Evolutionary conservation across 2,329 filamentous ascomycete species (phyloP).

Genomic region (Colletotrichum spinosum): DNA sequence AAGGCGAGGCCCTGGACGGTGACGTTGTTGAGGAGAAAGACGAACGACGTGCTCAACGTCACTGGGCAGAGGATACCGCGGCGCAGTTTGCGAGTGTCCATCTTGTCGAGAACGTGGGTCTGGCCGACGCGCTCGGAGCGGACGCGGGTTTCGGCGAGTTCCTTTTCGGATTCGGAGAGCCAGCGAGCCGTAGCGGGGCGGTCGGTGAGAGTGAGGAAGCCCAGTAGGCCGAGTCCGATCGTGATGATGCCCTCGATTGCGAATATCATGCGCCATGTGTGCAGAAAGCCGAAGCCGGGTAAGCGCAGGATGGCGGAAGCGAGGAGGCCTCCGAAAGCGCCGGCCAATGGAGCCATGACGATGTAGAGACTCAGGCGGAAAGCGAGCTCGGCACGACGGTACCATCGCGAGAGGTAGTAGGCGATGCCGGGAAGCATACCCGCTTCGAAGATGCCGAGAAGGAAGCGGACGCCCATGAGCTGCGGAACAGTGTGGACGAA

Average conservation of each 20-base stretch:
- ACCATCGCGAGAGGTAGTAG: constrained; percentile 75
- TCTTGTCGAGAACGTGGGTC: constrained; percentile 70
- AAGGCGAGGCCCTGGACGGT: constrained; percentile 76
- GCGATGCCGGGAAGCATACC: constrained; percentile 75
- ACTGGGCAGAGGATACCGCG: constrained; percentile 70
- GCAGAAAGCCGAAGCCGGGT: constrained; percentile 64
- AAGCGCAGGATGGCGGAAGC: constrained; percentile 72
- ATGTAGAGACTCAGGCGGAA: constrained; percentile 74
- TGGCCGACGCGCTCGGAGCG: constrained; percentile 68
- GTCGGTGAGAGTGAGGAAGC: constrained; percentile 74
- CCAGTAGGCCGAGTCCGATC: constrained; percentile 62
- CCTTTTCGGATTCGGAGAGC: constrained; percentile 72
- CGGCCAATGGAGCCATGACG: constrained; percentile 73
- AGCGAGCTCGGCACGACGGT: constrained; percentile 69
- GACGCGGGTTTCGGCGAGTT: constrained; percentile 71
- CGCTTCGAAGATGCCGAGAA: constrained; percentile 72
- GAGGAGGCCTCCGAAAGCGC: constrained; percentile 75
- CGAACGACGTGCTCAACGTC: constrained; percentile 63
- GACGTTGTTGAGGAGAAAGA: constrained; percentile 74
- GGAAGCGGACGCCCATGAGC: constrained; percentile 67
- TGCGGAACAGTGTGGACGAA: constrained; percentile 65
- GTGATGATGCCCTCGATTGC: constrained; percentile 76
- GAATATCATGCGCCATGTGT: constrained; percentile 77
- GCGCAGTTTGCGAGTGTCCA: constrained; percentile 68
- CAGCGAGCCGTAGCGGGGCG: constrained; percentile 74